Conservation (phyloP, 2,329 filamentous ascomycete species). For the Aureobasidium subglaciale region DNA sequence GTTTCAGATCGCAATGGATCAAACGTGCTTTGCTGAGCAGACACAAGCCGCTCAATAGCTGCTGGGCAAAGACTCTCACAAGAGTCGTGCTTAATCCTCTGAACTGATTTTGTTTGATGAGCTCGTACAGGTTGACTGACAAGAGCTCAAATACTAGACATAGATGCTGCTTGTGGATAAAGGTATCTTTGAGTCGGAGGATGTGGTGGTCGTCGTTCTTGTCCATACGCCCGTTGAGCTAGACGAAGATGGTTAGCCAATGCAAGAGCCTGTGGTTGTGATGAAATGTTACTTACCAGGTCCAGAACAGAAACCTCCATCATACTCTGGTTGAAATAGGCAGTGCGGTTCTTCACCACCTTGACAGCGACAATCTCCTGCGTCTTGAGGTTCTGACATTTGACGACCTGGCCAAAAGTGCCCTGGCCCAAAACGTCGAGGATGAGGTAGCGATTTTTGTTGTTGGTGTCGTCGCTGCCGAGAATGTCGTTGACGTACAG, state of each 20-base stretch:
- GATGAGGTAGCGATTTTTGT: slow-evolving; percentile 98
- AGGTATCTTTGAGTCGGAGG: slow-evolving; percentile 89
- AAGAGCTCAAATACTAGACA: slow-evolving; percentile 94
- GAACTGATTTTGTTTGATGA: slow-evolving; percentile 99
- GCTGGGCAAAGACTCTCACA: slow-evolving; percentile 94
- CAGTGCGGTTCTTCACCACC: slow-evolving; percentile 97
- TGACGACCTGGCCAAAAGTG: slow-evolving; percentile 97
- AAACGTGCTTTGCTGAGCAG: slow-evolving; percentile 91
- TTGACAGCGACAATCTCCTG: slow-evolving; percentile 98
- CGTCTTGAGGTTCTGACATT: slow-evolving; percentile 97
- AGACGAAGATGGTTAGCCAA: slow-evolving; percentile 21
- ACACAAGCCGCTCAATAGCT: slow-evolving; percentile 85
- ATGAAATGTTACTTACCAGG: slow-evolving; percentile 52
- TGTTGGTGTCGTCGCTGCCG: slow-evolving; percentile 92
- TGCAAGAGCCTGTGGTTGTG: not conserved
- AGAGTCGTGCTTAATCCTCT: slow-evolving; percentile 92
- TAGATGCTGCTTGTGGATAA: slow-evolving; percentile 94
- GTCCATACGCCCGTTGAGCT: slow-evolving; percentile 97
- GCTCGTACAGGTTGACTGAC: slow-evolving; percentile 94
- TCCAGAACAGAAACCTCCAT: slow-evolving; percentile 99
- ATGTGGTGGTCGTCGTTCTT: slow-evolving; percentile 99
- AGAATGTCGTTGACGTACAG: slow-evolving; percentile 98
- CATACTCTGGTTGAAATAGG: slow-evolving; percentile 99
- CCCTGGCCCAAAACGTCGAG: slow-evolving; percentile 94
- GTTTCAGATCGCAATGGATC: slow-evolving; percentile 97